A percentile compares a stretch with the other conserved stretches of the same genome.
These are phyloP conservation scores for Lolium rigidum DNA, from an alignment of 176 grass and related monocot species.

Conservation along the genomic window DNA sequence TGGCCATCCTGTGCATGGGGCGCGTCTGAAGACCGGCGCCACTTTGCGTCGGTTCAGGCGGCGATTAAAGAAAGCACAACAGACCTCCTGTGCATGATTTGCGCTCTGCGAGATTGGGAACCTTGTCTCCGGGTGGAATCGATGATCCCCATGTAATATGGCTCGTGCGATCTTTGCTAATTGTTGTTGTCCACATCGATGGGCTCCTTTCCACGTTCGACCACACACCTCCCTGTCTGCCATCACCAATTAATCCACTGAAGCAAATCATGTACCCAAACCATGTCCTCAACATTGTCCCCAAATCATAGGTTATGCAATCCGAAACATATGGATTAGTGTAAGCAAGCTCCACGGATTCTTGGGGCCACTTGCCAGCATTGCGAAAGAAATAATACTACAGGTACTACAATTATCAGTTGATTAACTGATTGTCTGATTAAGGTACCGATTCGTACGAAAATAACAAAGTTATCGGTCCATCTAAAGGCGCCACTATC, in stretches of 20 bases:
- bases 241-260: background rate
- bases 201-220: conserved; percentile 4
- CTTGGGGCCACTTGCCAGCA: background rate
- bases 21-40: background rate
- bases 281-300: background rate
- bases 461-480: background rate
- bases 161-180: conserved; percentile 26
- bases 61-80: background rate
- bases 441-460: background rate
- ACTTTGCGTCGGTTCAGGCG: background rate
- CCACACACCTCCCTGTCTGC: background rate
- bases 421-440: no score
- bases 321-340: background rate
- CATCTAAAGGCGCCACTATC: no score
- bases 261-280: background rate
- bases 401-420: background rate
- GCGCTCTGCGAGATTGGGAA: background rate
- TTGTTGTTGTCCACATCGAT: background rate
- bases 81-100: background rate
- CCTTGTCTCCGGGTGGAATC: background rate
- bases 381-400: background rate
- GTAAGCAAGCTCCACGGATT: background rate
- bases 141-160: background rate
- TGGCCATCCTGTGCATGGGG: no score
- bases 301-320: background rate